Conservation (phyloP, 441 rosid genomes). For the Pelargonium myrrhifolium region DNA sequence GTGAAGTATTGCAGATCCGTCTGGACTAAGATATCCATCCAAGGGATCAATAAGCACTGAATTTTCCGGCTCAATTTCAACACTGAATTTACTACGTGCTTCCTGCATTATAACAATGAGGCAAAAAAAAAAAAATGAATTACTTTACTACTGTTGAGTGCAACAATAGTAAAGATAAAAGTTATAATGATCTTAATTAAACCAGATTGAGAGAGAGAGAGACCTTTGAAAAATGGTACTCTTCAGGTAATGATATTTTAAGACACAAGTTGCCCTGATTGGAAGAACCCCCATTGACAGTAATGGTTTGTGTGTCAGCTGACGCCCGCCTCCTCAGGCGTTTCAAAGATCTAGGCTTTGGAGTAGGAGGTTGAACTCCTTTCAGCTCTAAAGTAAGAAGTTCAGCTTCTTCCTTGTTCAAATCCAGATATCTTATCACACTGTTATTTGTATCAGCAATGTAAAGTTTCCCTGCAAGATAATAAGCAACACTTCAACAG, state of each 20-base stretch:
- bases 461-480: constrained; percentile 57
- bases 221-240: constrained; percentile 93
- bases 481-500: constrained; percentile 8
- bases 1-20: constrained; percentile 59
- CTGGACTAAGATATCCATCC: constrained; percentile 62
- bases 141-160: constrained; percentile 1
- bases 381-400: constrained; percentile 74
- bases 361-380: constrained; percentile 70
- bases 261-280: constrained; percentile 53
- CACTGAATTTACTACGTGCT: constrained; percentile 67
- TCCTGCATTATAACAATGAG: constrained; percentile 41
- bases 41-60: constrained; percentile 42
- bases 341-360: constrained; percentile 56
- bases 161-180: not conserved
- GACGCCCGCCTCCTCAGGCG: constrained; percentile 69
- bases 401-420: constrained; percentile 45
- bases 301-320: constrained; percentile 57
- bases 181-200: not conserved
- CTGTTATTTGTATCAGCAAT: constrained; percentile 94
- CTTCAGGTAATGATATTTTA: constrained; percentile 63
- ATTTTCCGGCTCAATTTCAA: constrained; percentile 69
- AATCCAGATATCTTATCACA: constrained; percentile 63
- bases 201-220: constrained; percentile 15
- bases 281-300: constrained; percentile 51
- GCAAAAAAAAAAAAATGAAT: constrained; percentile 12